Base-by-base conservation (phyloP, 2,329 filamentous ascomycete species). In the Penicillium griseofulvum region DNA sequence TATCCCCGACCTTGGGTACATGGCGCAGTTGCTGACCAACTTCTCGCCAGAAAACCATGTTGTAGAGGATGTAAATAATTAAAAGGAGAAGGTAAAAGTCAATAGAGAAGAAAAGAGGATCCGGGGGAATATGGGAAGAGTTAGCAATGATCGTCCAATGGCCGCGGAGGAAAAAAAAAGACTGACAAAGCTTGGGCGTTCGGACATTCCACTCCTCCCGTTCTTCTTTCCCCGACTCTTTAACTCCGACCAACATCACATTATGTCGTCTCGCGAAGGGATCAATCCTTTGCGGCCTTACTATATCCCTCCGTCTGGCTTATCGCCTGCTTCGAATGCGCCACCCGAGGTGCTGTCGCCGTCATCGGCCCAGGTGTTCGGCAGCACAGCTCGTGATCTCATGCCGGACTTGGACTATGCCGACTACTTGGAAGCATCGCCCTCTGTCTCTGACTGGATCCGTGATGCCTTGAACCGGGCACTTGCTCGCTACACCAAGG, bases 331-430 rank as follows among this genome's bases (percentile, higher is more conserved):
- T 44, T 68, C 76, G 22, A 60, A 55, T 65, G 70, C 43, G 57
- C 70, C 52, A 47, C 66, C 57, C 66, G 70, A 64, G 62, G 64
- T 54, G 50, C 60, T 52, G 49, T 71, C 49, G 58, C 72, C 77
- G 45, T 74, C 76, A 41, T 76, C 80, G 17, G 73, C 75, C 64
- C 75, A 79, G 52, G 80, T 78, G 65, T 80, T 85, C 66, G 78
- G 81, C 63, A 76, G 79, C 68, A 78, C 89, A 67, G 90, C 91
- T 60, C 89, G 91, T 73, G 88, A 94, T 71, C 87, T 96, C 57
- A 86, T 97, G 58, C 87, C 88, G 49, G 93, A 97, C 70, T 81
- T 97, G 60, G 93, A 97, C 76, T 96, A 96, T 79, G 88, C 89
- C 63, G 89, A 91, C 64, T 95, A 95, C 72, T 79, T 96, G 22